phyloP scores from a whole-genome alignment of 2,329 filamentous ascomycete genomes.

The Clonostachys solani region DNA sequence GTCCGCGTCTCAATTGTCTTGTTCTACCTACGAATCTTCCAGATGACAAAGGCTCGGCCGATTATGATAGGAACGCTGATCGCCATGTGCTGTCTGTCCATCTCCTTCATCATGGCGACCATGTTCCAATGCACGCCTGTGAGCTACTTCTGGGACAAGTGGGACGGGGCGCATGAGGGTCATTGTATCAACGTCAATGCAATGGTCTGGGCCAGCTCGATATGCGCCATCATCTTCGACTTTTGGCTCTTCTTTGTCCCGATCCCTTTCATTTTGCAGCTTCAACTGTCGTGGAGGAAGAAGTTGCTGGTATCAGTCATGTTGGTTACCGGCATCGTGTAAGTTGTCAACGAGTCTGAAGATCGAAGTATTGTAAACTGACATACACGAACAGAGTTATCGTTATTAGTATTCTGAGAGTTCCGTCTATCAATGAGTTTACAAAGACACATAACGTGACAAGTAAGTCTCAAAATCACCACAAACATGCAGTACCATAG shows the following conservation, averaged over 20 bases:
- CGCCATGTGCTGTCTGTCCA: conserved; percentile 25
- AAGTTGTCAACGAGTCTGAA: conserved; percentile 3
- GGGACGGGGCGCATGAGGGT: conserved; percentile 39
- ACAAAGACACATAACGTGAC: too few species aligned
- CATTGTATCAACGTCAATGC: conserved; percentile 38
- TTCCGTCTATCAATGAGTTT: too few species aligned
- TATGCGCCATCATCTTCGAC: conserved; percentile 41
- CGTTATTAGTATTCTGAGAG: too few species aligned
- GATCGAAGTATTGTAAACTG: too few species aligned
- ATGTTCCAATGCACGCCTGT: conserved; percentile 44
- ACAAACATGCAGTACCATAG: too few species aligned
- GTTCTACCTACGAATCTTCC: conserved; percentile 49
- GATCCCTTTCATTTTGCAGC: conserved; percentile 26
- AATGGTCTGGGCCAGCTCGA: conserved; percentile 40
- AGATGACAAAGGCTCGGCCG: conserved; percentile 20
- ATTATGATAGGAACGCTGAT: conserved; percentile 29
- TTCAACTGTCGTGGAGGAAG: conserved; percentile 35
- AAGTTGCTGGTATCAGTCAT: conserved; percentile 36
- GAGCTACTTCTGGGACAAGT: conserved; percentile 42
- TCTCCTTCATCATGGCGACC: conserved; percentile 29
- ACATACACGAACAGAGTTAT: too few species aligned
- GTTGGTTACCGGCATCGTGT: conserved; percentile 37
- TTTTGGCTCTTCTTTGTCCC: conserved; percentile 42
- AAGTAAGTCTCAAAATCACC: too few species aligned
- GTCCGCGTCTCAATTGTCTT: conserved; percentile 42